These are phyloP conservation scores for Talaromyces thailandensis DNA, from an alignment of 495 filamentous ascomycete species.

Conservation along the genomic window DNA sequence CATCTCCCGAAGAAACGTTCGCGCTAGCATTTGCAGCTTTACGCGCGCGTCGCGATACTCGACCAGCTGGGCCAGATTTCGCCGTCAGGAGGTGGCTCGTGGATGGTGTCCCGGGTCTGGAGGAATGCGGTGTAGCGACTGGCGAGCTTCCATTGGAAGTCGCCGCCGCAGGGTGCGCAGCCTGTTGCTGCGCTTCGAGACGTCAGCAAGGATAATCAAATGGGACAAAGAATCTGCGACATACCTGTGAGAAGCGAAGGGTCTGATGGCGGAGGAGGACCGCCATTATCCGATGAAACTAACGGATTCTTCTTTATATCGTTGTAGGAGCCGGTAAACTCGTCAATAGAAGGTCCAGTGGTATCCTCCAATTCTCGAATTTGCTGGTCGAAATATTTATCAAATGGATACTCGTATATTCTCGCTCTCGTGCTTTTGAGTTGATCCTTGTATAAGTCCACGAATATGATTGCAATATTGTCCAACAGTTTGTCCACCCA, in stretches of 20 bases:
- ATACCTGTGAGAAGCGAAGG: slow-evolving; percentile 46
- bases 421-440: slow-evolving; percentile 72
- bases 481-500: slow-evolving; percentile 97
- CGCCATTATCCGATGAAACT: slow-evolving; percentile 39
- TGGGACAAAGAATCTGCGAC: neutral
- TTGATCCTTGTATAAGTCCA: slow-evolving; percentile 79
- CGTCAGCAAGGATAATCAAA: slow-evolving; percentile 16
- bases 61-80: slow-evolving; percentile 60
- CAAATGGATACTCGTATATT: slow-evolving; percentile 68
- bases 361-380: slow-evolving; percentile 70
- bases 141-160: slow-evolving; percentile 50
- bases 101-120: slow-evolving; percentile 69
- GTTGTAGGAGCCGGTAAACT: slow-evolving; percentile 18
- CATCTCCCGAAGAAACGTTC: slow-evolving; percentile 77
- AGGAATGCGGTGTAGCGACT: slow-evolving; percentile 62
- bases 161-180: slow-evolving; percentile 31
- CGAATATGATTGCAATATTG: slow-evolving; percentile 84
- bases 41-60: slow-evolving; percentile 71
- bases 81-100: slow-evolving; percentile 57
- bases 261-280: slow-evolving; percentile 44
- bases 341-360: slow-evolving; percentile 26
- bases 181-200: slow-evolving; percentile 34
- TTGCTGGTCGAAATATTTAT: slow-evolving; percentile 90
- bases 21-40: slow-evolving; percentile 61
- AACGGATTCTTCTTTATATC: slow-evolving; percentile 34